Base-by-base conservation (phyloP, 2,329 filamentous ascomycete species). In the Tolypocladium pustulatum region DNA sequence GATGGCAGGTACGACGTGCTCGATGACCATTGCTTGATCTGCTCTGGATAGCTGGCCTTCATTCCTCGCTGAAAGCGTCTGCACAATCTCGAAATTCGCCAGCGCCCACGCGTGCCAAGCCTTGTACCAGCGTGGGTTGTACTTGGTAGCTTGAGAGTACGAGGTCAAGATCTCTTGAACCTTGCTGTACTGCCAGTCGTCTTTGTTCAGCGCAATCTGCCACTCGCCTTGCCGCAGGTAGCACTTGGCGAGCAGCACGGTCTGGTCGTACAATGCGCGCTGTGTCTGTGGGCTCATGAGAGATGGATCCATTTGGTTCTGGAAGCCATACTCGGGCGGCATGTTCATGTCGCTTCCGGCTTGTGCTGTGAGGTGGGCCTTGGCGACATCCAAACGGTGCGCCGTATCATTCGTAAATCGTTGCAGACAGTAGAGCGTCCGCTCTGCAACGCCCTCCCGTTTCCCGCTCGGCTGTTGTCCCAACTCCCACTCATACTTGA, bases 81-180 rank as follows among this genome's bases (percentile, higher is more conserved):
- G 96, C 41, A 97, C 92, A 59, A 99, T 94, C 74, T 99, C 93
- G 67, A 99, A 99, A 73, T 99, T 99, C 57, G 94, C 93, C 62
- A 99, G 75, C 13, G 94, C 95, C 93, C 94, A 99, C 0, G 94
- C 90, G 73, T 99, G 94, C 94, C 94, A 99, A 9, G 95, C 94
- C 75, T 99, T 99, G 78, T 99, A 99, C 85, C 93, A 99, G 61
- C 88, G 86, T 38, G 91, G 88, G 70, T 99, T 96, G 75, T 95
- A 97, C 60, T 90, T 87, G 2, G 94, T 99, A 1, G 95, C 95
- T 60, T 92, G 88, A 22, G 87, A 86, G 72, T 97, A 99, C 1
- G 94, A 91, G n/a, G 85, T 82, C 30, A 99, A 78, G 59, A 99
- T 91, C 57, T 97, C 93, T 56, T 89, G 84, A 4, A 96, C 90